Conservation (phyloP, 805 yeast genomes). For the Tanozyma kutaoensis region DNA sequence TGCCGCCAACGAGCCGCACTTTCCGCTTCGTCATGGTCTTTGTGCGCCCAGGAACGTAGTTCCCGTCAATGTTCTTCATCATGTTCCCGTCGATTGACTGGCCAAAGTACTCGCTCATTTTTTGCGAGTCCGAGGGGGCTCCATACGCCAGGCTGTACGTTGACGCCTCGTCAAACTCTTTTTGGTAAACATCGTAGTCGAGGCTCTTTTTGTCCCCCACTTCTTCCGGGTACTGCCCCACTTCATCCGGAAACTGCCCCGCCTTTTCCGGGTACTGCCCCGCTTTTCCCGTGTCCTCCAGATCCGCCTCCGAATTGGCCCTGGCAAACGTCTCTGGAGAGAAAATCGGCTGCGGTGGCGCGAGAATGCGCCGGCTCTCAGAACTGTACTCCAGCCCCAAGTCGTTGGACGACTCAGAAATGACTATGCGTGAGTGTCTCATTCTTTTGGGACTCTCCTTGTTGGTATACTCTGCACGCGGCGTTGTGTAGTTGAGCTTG, state of each 20-base stretch:
- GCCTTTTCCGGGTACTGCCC: constrained; percentile 2
- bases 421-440: constrained; percentile 31
- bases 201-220: constrained; percentile 9
- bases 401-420: constrained; percentile 21
- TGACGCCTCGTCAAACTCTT: constrained; percentile 18
- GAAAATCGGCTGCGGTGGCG: constrained; percentile 55
- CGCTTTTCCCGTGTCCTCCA: too few relatives aligned
- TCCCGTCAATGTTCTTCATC: constrained; percentile 28
- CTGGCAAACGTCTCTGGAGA: constrained; percentile 52
- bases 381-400: constrained; percentile 10
- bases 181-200: constrained; percentile 23
- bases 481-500: constrained; percentile 20
- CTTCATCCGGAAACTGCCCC: constrained; percentile 14
- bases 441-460: constrained; percentile 59
- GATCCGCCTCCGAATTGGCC: constrained; percentile 22
- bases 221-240: constrained; percentile 1
- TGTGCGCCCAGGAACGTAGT: constrained; percentile 46
- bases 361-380: constrained; percentile 27
- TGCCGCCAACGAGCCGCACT: constrained; percentile 46
- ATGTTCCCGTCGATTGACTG: constrained; percentile 33
- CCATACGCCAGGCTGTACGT: constrained; percentile 21
- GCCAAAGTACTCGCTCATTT: constrained; percentile 26
- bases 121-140: constrained; percentile 2
- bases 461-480: constrained; percentile 52
- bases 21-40: constrained; percentile 60